Conservation (phyloP, 768 basidiomycete species). For the Boletus subcaerulescens region DNA sequence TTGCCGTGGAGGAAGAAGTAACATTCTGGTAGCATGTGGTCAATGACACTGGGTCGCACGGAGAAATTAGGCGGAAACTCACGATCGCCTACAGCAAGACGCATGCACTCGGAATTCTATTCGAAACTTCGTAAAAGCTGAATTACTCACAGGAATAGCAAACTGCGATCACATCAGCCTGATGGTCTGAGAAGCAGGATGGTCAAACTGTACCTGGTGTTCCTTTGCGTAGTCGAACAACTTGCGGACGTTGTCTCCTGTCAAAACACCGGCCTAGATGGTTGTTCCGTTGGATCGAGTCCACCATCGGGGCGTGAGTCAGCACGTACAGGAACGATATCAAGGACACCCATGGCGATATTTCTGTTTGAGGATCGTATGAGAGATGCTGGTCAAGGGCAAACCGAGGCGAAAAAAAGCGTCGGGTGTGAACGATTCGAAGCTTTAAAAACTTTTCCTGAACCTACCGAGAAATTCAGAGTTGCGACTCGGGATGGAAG, state of each 20-base stretch:
- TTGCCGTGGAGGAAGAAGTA: conserved; percentile 93
- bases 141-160: conserved; percentile 72
- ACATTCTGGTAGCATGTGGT: conserved; percentile 62
- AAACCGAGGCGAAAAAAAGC: neutral
- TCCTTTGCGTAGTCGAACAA: conserved; percentile 92
- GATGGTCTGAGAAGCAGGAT: neutral
- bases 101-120: neutral
- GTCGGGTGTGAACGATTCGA: neutral
- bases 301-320: neutral
- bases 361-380: conserved; percentile 6
- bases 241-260: conserved; percentile 92
- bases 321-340: conserved; percentile 75
- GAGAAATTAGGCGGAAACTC: conserved; percentile 32
- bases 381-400: neutral
- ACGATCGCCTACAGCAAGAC: conserved; percentile 63
- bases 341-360: conserved; percentile 69
- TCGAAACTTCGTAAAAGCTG: neutral
- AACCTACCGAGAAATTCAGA: conserved; percentile 12
- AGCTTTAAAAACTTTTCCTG: conserved; percentile 2
- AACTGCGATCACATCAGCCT: conserved; percentile 45
- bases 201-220: conserved; percentile 58
- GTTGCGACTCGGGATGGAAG: neutral
- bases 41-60: neutral
- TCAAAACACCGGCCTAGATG: conserved; percentile 84
- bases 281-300: conserved; percentile 3